phyloP scores from a whole-genome alignment of 176 grass and related monocot species.

The Musa troglodytarum region DNA sequence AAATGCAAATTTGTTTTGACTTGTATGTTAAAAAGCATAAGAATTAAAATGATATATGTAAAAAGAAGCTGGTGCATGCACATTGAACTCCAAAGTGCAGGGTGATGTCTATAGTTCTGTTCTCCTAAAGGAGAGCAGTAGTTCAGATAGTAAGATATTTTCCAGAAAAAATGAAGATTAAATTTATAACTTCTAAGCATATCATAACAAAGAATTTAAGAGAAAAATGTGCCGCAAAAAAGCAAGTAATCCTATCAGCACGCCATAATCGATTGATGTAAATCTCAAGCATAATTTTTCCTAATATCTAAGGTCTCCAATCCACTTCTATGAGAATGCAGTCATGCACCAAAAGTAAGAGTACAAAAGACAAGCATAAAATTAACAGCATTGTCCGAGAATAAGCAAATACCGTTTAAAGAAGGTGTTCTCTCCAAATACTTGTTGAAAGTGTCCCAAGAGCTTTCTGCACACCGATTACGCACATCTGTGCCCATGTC shows the following conservation, averaged over 20 bases:
- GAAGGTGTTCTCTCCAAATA: conserved; percentile 52
- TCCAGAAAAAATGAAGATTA: no score
- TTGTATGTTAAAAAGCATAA: no score
- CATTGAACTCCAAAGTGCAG: background rate
- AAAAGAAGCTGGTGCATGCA: background rate
- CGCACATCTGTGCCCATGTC: conserved; percentile 51
- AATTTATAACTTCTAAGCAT: no score
- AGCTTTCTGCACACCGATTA: conserved; percentile 60
- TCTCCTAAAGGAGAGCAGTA: background rate
- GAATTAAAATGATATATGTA: background rate
- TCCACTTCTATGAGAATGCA: background rate
- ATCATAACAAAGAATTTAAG: no score
- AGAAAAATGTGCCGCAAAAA: no score
- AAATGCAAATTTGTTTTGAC: no score
- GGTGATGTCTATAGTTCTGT: background rate
- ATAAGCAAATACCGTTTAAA: conserved; percentile 52
- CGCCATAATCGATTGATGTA: no score
- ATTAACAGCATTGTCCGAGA: background rate
- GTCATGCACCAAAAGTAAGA: background rate
- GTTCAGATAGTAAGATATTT: background rate
- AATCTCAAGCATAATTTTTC: background rate
- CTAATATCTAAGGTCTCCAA: background rate
- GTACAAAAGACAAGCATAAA: background rate
- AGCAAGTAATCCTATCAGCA: no score
- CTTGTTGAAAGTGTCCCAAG: conserved; percentile 84